phyloP scores from a whole-genome alignment of 2,329 filamentous ascomycete species.

The Tricladium varicosporioides region DNA sequence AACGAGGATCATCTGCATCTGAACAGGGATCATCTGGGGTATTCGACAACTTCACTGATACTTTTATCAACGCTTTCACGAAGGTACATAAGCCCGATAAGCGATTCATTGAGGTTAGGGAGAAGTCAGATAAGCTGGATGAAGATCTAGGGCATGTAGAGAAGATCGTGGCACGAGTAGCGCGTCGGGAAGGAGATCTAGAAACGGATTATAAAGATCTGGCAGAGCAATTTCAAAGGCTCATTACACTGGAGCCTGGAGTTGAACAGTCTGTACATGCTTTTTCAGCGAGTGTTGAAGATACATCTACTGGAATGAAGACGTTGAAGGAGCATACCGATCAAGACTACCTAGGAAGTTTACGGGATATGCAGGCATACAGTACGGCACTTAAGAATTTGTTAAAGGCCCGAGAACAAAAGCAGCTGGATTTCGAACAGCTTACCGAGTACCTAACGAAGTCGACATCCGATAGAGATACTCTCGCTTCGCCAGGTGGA shows the following conservation, averaged over 20 bases:
- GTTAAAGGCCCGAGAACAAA: slow-evolving; percentile 91
- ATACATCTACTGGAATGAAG: slow-evolving; percentile 75
- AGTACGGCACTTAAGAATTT: slow-evolving; percentile 82
- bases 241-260: slow-evolving; percentile 84
- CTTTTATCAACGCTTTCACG: slow-evolving; percentile 94
- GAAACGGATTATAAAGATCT: slow-evolving; percentile 87
- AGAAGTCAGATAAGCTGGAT: slow-evolving; percentile 89
- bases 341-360: slow-evolving; percentile 88
- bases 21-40: slow-evolving; percentile 61
- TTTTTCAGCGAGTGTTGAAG: slow-evolving; percentile 83
- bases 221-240: slow-evolving; percentile 90
- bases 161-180: slow-evolving; percentile 91
- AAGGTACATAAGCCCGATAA: slow-evolving; percentile 95
- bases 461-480: slow-evolving; percentile 81
- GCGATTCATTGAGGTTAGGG: slow-evolving; percentile 89
- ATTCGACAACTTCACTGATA: slow-evolving; percentile 93
- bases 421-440: slow-evolving; percentile 96
- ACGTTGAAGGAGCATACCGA: slow-evolving; percentile 88
- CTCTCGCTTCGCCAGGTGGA: slow-evolving; percentile 56
- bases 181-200: slow-evolving; percentile 81
- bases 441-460: slow-evolving; percentile 95
- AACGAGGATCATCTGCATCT: slow-evolving; percentile 56
- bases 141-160: slow-evolving; percentile 91
- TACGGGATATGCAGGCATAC: slow-evolving; percentile 95
- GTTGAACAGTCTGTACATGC: slow-evolving; percentile 79